Evolutionary conservation across 441 rosid species (phyloP), one percentile per base, ranked within the genome.

Genomic region (Biscutella auriculata): DNA sequence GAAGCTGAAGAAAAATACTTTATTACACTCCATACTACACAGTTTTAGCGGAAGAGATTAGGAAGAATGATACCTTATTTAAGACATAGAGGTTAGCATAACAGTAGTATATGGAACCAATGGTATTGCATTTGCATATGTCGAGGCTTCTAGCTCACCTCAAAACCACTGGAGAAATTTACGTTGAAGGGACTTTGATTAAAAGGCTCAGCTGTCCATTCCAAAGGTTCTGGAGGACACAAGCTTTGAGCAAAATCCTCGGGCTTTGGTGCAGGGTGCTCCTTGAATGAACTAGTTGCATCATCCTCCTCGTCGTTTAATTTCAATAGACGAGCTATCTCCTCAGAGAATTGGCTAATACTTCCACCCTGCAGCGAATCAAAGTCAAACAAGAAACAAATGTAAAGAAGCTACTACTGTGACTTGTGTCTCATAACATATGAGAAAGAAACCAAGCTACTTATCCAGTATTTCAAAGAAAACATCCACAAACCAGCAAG

Each of bases 1-100:
- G 96, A 72, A 93, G 96, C 99, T 93, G 84, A 57, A 32, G 11
- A 53, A 51, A 17, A 14, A 11, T 16, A 15, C 4, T 49, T 25
- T 28, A 17, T 49, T 13, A 35, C 47, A 28, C 35, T 17, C 17
- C 48, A 56, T n/a, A 41, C 33, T 40, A 43, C 2, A 19, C 1
- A 69, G 21, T 17, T 17, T 54, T 27, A 41, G 51, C 35, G 44
- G 35, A 36, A 32, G 60, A 43, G 23, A 44, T 4, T 6, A 37
- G 33, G 30, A 56, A 30, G 16, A 61, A 21, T 36, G 47, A 8
- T 54, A 82, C 99, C 99, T 93, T 93, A 66, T 93, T 93, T 74
- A 93, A 59, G 4, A 88, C 83, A 76, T 89, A 82, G 35, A 93
- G 86, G 70, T 93, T 93, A 54, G 97, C 96, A 42, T 93, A 93